Evolutionary conservation across 805 yeast species (phyloP), one percentile per base, ranked within the genome.

Genomic region (Myxozyma udenii): DNA sequence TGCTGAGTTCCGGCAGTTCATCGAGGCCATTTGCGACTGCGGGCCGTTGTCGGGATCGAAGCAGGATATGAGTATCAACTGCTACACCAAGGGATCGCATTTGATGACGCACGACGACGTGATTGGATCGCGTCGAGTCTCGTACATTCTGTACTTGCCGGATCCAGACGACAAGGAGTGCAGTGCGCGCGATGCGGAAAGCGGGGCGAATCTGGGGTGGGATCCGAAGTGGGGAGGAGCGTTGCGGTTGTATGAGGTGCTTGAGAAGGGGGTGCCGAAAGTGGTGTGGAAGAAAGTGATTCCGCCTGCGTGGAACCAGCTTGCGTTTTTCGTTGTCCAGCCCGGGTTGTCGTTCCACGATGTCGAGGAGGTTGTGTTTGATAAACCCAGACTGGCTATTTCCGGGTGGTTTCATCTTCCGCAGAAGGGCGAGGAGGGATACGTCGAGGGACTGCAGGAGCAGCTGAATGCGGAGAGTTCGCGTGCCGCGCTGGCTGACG

Each of bases 321-420:
- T 93, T 65, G 96, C 98, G 0, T 87, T 93, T 65, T 93, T 93
- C 75, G 84, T 85, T 3, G 98, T 93, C 12, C 93, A 89, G 65
- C 99, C 98, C 0, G 99, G 98, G 0, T 78, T 84, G 44, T 86
- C 96, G 1, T 93, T 93, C 77, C 99, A 93, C 68, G 98, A 95
- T 63, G 99, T 93, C 11, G 98, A 95, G 70, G 98, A 93, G 68
- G 98, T 95, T 1, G 78, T 84, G 55, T 95, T 83, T 1, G 95
- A 90, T 64, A 87, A 84, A 65, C 95, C 89, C 57, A 77, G 99
- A 64, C 72, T 93, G 32, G 87, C 96, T 0, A 87, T 93, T 54
- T 96, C 93, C 64, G 99, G 99, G 0, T 95, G 99, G 99, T 95
- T 91, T 66, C 99, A 93, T 68, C 87, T 90, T 46, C 99, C 99